A percentile compares a stretch with the other conserved stretches of the same genome.
Conservation (phyloP, 2,329 filamentous ascomycete genomes). For the Botrytis fabae region DNA sequence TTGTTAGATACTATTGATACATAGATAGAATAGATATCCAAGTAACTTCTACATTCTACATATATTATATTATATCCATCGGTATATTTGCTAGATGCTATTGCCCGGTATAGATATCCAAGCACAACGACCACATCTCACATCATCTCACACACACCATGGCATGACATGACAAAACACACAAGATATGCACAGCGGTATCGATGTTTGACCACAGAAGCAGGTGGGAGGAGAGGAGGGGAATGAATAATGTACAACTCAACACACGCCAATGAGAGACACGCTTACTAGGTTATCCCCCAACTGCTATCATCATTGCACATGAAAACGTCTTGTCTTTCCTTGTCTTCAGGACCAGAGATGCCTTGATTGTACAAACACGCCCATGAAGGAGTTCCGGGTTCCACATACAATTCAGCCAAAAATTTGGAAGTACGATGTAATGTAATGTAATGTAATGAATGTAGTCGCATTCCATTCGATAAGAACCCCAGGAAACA, state of each 20-base stretch:
- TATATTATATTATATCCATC: background rate
- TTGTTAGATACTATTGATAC: too few species aligned
- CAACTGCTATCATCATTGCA: constrained; percentile 1
- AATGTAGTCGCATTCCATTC: background rate
- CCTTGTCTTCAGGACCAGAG: constrained; percentile 10
- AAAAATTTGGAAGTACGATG: background rate
- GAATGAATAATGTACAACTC: background rate
- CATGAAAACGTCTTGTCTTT: constrained; percentile 12
- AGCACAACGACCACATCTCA: background rate
- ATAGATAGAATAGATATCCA: background rate
- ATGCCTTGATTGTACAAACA: background rate
- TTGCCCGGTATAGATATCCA: background rate
- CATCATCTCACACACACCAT: background rate
- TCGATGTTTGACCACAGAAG: background rate
- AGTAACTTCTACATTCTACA: too few species aligned
- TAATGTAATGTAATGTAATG: background rate
- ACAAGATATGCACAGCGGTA: accelerated
- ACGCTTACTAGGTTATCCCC: background rate
- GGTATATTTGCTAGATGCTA: background rate
- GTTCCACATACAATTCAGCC: background rate
- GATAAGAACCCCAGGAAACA: background rate
- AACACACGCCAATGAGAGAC: background rate
- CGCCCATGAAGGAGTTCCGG: background rate
- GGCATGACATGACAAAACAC: background rate
- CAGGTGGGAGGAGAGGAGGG: too few species aligned